Evolutionary conservation across 78 protist species (phyloP).

Genomic region (Trichosphaerium sp.): DNA sequence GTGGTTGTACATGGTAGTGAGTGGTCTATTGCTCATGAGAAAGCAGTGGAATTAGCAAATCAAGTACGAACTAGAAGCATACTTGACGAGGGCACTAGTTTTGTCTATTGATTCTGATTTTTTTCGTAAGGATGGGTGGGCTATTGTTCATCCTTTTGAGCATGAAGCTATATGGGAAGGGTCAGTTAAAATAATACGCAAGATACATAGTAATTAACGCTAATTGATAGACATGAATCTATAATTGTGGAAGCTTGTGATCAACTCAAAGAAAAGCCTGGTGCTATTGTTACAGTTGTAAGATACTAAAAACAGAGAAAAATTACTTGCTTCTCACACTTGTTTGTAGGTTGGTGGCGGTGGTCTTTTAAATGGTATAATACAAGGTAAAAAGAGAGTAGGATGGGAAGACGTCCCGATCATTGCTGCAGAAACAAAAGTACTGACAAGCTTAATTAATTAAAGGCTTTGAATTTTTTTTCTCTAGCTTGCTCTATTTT

Average conservation of each 20-base stretch:
- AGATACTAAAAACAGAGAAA: too few relatives aligned
- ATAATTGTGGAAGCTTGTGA: background rate
- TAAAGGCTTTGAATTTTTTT: too few relatives aligned
- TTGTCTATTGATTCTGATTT: too few relatives aligned
- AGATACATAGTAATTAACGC: constrained; percentile 8
- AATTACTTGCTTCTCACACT: too few relatives aligned
- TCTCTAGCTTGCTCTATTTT: too few relatives aligned
- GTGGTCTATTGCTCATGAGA: constrained; percentile 45
- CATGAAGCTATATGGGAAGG: constrained; percentile 47
- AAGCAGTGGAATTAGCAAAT: constrained; percentile 25
- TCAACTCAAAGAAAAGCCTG: constrained; percentile 20
- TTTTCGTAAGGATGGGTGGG: constrained; percentile 6
- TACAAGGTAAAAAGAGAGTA: constrained; percentile 13
- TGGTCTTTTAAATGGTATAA: constrained; percentile 34
- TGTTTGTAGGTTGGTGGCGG: constrained; percentile 54
- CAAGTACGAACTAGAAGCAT: too few relatives aligned
- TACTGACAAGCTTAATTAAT: too few relatives aligned
- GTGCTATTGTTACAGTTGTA: constrained; percentile 18
- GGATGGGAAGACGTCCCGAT: constrained; percentile 42
- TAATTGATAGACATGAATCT: too few relatives aligned
- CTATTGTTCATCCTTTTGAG: constrained; percentile 44
- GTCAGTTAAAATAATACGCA: constrained; percentile 27
- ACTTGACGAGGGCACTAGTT: too few relatives aligned
- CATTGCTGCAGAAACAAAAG: constrained; percentile 45
- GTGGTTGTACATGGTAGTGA: constrained; percentile 34